Evolutionary conservation across 768 basidiomycete genomes (phyloP).

Genomic region (Lactarius tabidus): DNA sequence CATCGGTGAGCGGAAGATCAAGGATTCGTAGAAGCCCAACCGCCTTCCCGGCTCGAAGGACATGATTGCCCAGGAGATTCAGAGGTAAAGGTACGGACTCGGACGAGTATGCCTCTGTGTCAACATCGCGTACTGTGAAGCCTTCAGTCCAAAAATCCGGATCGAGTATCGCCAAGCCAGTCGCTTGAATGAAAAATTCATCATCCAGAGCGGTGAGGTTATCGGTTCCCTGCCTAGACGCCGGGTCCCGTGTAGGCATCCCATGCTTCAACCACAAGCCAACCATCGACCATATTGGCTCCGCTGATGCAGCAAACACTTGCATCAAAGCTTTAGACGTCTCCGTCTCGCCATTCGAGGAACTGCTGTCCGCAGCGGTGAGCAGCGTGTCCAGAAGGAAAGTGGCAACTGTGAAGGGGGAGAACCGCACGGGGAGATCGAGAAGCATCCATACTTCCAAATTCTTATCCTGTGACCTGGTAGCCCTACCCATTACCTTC

Average conservation of each 20-base stretch:
- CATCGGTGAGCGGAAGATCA: constrained; percentile 29
- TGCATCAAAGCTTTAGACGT: constrained; percentile 55
- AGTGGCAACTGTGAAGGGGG: constrained; percentile 53
- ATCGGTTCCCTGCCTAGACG: constrained; percentile 4
- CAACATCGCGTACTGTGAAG: constrained; percentile 50
- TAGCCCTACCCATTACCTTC: constrained; percentile 31
- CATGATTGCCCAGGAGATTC: constrained; percentile 50
- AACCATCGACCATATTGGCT: constrained; percentile 72
- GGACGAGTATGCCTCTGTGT: constrained; percentile 28
- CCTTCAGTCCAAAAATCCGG: constrained; percentile 80
- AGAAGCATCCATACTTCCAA: constrained; percentile 41
- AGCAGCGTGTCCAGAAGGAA: constrained; percentile 62
- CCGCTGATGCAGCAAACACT: constrained; percentile 58
- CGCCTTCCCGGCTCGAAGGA: constrained; percentile 71
- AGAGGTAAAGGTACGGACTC: constrained; percentile 57
- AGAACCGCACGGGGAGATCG: constrained; percentile 37
- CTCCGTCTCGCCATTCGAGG: constrained; percentile 52
- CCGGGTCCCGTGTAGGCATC: constrained; percentile 45
- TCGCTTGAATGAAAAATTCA: constrained; percentile 80
- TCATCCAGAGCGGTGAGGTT: constrained; percentile 44
- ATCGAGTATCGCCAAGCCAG: constrained; percentile 50
- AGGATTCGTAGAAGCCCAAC: constrained; percentile 69
- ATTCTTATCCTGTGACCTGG: constrained; percentile 27
- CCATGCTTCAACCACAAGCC: constrained; percentile 70
- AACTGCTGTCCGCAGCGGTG: constrained; percentile 50